phyloP scores from a whole-genome alignment of 1,284 basidiomycete genomes.

The Cutaneotrichosporon cyanovorans region DNA sequence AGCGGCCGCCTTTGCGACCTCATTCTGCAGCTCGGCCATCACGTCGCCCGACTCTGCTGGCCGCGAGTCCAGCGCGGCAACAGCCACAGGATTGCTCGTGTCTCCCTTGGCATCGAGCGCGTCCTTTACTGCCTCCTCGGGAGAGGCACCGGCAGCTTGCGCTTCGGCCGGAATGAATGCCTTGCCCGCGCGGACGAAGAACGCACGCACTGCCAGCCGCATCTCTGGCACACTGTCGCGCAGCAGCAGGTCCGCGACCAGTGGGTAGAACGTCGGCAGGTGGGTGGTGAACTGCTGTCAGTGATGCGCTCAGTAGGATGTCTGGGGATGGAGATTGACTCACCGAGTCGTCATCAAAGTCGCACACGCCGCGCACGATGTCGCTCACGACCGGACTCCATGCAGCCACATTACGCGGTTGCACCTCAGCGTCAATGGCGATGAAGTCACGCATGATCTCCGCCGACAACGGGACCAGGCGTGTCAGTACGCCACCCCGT shows the following conservation, averaged over 20 bases:
- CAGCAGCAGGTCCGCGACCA: constrained; percentile 69
- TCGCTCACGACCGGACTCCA: constrained; percentile 98
- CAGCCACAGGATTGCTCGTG: too few species aligned
- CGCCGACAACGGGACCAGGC: constrained; percentile 86
- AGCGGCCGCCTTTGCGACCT: too few species aligned
- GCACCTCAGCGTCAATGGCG: constrained; percentile 79
- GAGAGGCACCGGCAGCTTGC: neutral
- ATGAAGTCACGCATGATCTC: constrained; percentile 87
- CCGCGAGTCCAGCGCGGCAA: too few species aligned
- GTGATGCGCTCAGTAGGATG: neutral
- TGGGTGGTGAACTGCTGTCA: constrained; percentile 65
- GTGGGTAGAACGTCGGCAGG: constrained; percentile 76
- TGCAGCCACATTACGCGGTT: constrained; percentile 89
- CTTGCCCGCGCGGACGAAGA: constrained; percentile 53
- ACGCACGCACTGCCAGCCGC: constrained; percentile 64
- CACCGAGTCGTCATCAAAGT: constrained; percentile 80
- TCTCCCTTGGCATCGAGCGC: too few species aligned
- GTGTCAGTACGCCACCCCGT: constrained; percentile 73
- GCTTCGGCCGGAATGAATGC: neutral
- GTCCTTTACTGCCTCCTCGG: too few species aligned
- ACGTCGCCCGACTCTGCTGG: too few species aligned
- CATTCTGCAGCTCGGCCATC: too few species aligned
- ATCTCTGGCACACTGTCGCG: constrained; percentile 75
- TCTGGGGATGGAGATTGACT: too few species aligned
- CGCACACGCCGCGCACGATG: constrained; percentile 80